phyloP scores from a whole-genome alignment of 441 rosid genomes.

The Gossypium armourianum region DNA sequence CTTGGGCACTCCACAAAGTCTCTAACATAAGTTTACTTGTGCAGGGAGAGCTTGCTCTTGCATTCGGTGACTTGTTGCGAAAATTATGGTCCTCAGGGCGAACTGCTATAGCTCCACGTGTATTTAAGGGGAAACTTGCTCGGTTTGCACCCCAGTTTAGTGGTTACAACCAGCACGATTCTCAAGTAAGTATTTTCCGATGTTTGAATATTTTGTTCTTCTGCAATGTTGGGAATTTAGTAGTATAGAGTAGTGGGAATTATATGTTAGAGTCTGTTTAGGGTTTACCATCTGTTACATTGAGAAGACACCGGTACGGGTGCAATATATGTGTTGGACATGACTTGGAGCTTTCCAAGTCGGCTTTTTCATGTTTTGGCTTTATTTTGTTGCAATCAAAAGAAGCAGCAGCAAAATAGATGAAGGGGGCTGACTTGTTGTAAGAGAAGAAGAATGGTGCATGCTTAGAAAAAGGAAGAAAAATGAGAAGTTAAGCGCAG shows the following conservation, averaged over 20 bases:
- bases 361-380: background rate
- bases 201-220: background rate
- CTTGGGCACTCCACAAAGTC: slow-evolving; percentile 10
- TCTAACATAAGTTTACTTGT: slow-evolving; percentile 29
- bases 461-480: background rate
- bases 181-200: slow-evolving; percentile 38
- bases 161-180: slow-evolving; percentile 66
- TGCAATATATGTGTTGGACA: background rate
- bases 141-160: slow-evolving; percentile 64
- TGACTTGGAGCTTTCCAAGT: background rate
- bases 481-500: background rate
- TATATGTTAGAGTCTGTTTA: background rate
- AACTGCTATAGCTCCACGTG: slow-evolving; percentile 39
- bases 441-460: background rate
- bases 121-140: slow-evolving; percentile 49
- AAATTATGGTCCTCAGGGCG: slow-evolving; percentile 47
- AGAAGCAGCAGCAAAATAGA: background rate
- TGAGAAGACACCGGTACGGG: background rate
- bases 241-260: background rate
- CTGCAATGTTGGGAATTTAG: background rate
- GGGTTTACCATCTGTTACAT: background rate
- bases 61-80: slow-evolving; percentile 51
- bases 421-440: background rate
- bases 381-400: background rate
- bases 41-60: slow-evolving; percentile 61